Evolutionary conservation across 2,329 filamentous ascomycete genomes (phyloP).

Genomic region (Orbilia quercus): DNA sequence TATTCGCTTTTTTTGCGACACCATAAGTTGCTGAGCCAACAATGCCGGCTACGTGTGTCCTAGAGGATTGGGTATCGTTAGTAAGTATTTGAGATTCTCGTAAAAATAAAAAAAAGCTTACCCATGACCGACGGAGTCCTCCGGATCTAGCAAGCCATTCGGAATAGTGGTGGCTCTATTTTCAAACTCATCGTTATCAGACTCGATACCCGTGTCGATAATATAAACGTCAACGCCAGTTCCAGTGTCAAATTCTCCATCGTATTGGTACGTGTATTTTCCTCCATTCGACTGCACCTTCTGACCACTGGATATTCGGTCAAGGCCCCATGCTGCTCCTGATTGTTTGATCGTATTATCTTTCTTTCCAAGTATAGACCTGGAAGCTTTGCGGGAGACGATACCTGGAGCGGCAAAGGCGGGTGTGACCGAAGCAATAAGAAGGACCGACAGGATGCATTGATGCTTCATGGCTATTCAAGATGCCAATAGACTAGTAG

Average conservation of each 20-base stretch:
- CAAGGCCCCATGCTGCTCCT: conserved; percentile 20
- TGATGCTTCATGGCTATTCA: no score
- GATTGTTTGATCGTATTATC: conserved; percentile 16
- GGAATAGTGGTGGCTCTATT: background rate
- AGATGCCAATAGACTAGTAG: no score
- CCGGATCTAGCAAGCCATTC: conserved; percentile 3
- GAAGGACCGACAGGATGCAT: no score
- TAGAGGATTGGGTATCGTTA: conserved; percentile 3
- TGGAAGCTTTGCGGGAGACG: no score
- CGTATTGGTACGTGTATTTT: conserved; percentile 13
- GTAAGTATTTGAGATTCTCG: background rate
- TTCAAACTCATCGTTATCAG: conserved; percentile 1
- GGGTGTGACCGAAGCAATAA: no score
- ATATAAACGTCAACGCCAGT: conserved; percentile 24
- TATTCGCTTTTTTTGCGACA: conserved; percentile 33
- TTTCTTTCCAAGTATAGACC: background rate
- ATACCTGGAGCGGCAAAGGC: no score
- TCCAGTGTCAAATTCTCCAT: conserved; percentile 1
- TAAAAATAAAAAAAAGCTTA: no score
- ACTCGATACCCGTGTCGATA: background rate
- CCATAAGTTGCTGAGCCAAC: conserved; percentile 18
- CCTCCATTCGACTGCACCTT: background rate
- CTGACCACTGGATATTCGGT: conserved; percentile 13
- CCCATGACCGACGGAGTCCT: conserved; percentile 11
- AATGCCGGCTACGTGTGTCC: conserved; percentile 55